Base-by-base conservation (phyloP, 352 stramenopile species). In the Phytopythium vexans region DNA sequence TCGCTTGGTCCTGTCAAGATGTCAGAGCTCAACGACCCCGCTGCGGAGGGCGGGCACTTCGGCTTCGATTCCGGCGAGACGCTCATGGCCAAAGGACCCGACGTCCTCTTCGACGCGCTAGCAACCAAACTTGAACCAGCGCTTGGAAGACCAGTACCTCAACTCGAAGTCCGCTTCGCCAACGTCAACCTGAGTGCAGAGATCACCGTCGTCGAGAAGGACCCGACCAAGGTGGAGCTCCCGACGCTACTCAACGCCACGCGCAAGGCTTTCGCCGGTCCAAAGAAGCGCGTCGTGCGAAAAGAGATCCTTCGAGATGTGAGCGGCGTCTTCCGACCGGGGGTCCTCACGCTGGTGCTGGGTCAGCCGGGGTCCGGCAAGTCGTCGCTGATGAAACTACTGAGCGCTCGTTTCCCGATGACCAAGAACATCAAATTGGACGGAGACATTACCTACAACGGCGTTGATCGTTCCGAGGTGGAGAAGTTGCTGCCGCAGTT, bases 121-220 rank as follows among this genome's bases (percentile, higher is more conserved):
- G 61, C 59, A 0, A 49, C 54, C 15, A 49, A 52, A 2, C 41
- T 70, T 35, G 39, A 70, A 38, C n/a, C 37, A 1, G 49, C 69
- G 5, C 48, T 72, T 2, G 66, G 62, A 2, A 34, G 58, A 14
- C 43, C 47, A 3, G 21, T 74, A 38, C 68, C 71, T 31, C 58
- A 67, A 58, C 35, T 76, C 41, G 71, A 81, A 59, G 66, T 76
- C 9, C 71, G 68, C 5, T 77, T 74, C 45, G 36, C 75, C 33
- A 48, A 81, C 41, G 31, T 81, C 8, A 63, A 45, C 3, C 56
- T 74, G 32, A 54, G 61, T 7, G 70, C 65, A 2, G 50, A 62
- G 10, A 59, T 69, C 38, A 50, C 42, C 7, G 47, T 72, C 16
- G 55, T 55, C 15, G 60, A 69, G 21, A 54, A 49, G 8, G 12